Base-by-base conservation (phyloP, 768 basidiomycete species). In the Mycena vulgaris region DNA sequence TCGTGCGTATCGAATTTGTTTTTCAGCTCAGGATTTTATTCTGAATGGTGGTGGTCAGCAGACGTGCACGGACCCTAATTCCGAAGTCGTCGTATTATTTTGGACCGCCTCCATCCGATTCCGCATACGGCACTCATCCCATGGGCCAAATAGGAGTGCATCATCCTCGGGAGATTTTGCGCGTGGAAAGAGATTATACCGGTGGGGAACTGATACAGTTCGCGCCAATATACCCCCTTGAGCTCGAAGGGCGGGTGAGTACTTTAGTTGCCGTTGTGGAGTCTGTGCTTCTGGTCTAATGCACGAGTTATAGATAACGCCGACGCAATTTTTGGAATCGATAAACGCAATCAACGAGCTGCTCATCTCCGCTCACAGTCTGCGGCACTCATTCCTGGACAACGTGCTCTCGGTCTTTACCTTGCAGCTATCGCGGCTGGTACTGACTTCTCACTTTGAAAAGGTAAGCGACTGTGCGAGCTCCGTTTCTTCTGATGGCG, bases 171-270 rank as follows among this genome's bases (percentile, higher is more conserved):
- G 97, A 98, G 83, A 89, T 99, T 66, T 83, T 99, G 59, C 87
- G 97, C 51, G 84, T 99, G 47, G 97, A 99, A 80, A 84, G 98
- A 61, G 98, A 99, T 79, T 99, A 98, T 79, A 89, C 85, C 17
- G 91, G 92, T 0, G 98, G 97, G 3, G 97, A 99, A 78, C 84
- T 97, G 9, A 88, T 91, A 33, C 97, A 98, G 81, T 98, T 99
- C 79, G 88, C 94, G 37, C 88, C 95, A 0, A 89, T 92, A 72
- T 99, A 93, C 80, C 96, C 95, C 1, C 82, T 97, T 47, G 98
- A 99, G 80, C 85, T 99, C 7, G 97, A 98, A 74, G 95, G 95
- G 52, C 88, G 98, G 80, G 96, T 97, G 75, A 76, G 94, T 83
- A 13, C 33, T n/a, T n/a, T 23, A 6, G 30, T 25, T 6, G 28